phyloP scores from a whole-genome alignment of 352 stramenopile genomes.

The Globisporangium emineosum region DNA sequence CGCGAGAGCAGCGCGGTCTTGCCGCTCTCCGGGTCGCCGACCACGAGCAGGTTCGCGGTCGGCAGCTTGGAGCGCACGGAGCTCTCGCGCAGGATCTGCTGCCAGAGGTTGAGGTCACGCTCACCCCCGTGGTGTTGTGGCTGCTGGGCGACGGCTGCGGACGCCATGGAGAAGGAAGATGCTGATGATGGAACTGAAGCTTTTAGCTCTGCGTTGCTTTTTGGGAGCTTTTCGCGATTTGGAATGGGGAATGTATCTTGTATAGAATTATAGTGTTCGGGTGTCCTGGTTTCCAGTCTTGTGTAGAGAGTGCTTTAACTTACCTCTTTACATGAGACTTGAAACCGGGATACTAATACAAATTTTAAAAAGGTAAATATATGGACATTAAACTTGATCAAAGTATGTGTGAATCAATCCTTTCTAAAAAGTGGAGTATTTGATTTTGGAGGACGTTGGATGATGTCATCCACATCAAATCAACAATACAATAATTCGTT shows the following conservation, averaged over 20 bases:
- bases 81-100: slow-evolving; percentile 81
- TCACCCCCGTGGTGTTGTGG: background rate
- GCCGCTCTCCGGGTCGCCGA: slow-evolving; percentile 69
- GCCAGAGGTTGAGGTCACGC: slow-evolving; percentile 53
- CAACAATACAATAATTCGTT: background rate
- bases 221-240: slow-evolving; percentile 5
- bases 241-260: too few relatives aligned
- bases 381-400: too few relatives aligned
- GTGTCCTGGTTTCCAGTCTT: too few relatives aligned
- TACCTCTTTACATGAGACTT: too few relatives aligned
- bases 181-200: background rate
- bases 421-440: too few relatives aligned
- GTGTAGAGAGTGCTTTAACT: too few relatives aligned
- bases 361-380: too few relatives aligned
- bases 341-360: too few relatives aligned
- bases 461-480: background rate
- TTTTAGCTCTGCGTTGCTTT: background rate
- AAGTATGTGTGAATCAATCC: too few relatives aligned
- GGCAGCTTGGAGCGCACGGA: slow-evolving; percentile 77
- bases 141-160: background rate
- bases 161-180: background rate
- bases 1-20: slow-evolving; percentile 67
- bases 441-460: background rate
- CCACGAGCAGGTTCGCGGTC: slow-evolving; percentile 59
- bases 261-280: too few relatives aligned